phyloP scores from a whole-genome alignment of 2,329 filamentous ascomycete species.

The Polychaeton citri region DNA sequence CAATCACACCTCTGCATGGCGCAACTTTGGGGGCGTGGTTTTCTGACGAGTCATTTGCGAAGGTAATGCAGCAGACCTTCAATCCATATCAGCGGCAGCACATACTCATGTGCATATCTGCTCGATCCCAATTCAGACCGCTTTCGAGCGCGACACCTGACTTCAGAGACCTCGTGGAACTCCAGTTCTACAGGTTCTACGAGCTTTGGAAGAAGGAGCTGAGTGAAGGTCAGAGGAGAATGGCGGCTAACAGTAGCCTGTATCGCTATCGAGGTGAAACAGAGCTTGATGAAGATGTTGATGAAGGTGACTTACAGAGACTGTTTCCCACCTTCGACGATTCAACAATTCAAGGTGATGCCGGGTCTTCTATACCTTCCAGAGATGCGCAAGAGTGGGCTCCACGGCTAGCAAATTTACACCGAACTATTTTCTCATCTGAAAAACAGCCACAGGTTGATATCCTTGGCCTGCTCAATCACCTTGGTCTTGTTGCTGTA shows the following conservation, averaged over 20 bases:
- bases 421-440: slow-evolving; percentile 8
- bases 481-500: neutral
- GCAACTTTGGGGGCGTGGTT: slow-evolving; percentile 9
- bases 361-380: too few species aligned
- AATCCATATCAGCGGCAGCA: neutral
- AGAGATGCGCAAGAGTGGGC: slow-evolving; percentile 5
- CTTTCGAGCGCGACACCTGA: slow-evolving; percentile 4
- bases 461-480: slow-evolving; percentile 9
- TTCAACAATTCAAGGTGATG: too few species aligned
- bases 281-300: slow-evolving; percentile 58
- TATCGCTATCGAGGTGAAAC: slow-evolving; percentile 72
- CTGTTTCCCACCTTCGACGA: slow-evolving; percentile 70
- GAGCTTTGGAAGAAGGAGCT: slow-evolving; percentile 68
- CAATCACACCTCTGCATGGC: slow-evolving; percentile 12
- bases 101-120: slow-evolving; percentile 4
- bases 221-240: slow-evolving; percentile 60
- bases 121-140: slow-evolving; percentile 6
- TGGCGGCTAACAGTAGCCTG: slow-evolving; percentile 59
- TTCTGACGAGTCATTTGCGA: slow-evolving; percentile 11
- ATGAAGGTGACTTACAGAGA: slow-evolving; percentile 59
- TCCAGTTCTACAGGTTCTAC: slow-evolving; percentile 60
- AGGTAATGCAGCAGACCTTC: slow-evolving; percentile 3
- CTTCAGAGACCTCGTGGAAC: slow-evolving; percentile 41
- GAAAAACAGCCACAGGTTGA: slow-evolving; percentile 2
- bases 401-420: slow-evolving; percentile 10